phyloP scores from a whole-genome alignment of 2,329 filamentous ascomycete genomes.

The Penicillium decumbens region DNA sequence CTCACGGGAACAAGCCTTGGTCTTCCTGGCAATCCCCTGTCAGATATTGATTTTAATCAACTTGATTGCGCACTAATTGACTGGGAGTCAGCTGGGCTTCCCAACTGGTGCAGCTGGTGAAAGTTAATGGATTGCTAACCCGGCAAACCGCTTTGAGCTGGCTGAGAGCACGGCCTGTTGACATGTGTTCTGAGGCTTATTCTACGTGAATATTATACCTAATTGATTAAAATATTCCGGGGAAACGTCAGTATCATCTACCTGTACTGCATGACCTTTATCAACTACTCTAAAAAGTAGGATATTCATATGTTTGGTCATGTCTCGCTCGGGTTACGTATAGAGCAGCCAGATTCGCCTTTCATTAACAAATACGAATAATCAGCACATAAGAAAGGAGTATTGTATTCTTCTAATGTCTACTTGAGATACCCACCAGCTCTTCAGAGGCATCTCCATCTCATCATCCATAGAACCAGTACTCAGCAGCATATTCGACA shows the following conservation, averaged over 20 bases:
- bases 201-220: background rate
- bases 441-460: background rate
- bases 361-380: background rate
- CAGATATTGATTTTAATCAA: background rate
- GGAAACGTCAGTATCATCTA: too few species aligned
- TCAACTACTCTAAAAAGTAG: background rate
- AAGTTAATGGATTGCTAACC: background rate
- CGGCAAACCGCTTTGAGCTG: background rate
- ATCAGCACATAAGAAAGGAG: background rate
- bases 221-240: background rate
- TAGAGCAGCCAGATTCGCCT: background rate
- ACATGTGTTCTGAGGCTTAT: background rate
- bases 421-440: background rate
- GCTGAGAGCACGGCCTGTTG: background rate
- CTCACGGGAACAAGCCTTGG: background rate
- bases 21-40: background rate
- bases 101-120: background rate
- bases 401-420: background rate
- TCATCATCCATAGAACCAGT: constrained; percentile 42
- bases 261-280: background rate
- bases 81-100: background rate
- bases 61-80: background rate
- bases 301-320: too few species aligned
- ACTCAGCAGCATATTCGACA: constrained; percentile 41
- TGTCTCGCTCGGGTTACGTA: too few species aligned